Base-by-base conservation (phyloP, 805 yeast genomes). In the Metschnikowia bowlesiae region DNA sequence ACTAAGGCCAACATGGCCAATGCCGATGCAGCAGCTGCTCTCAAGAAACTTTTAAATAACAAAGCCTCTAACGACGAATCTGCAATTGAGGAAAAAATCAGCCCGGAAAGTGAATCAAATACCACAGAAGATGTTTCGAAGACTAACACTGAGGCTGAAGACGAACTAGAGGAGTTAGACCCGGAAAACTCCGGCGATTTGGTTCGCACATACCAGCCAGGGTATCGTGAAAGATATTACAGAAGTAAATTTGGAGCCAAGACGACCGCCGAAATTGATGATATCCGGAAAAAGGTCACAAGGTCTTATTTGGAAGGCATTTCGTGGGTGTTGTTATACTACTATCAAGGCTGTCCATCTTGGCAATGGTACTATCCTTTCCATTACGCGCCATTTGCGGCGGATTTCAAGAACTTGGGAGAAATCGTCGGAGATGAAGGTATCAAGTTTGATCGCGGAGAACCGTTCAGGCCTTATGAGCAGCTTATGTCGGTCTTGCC, bases 301-400 rank as follows among this genome's bases (percentile, higher is more conserved):
- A 72, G 74, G 48, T 79, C 83, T 44, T 94, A 94, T 62, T 78
- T 94, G 49, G 97, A 92, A 67, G 99, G 99, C 54, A 87, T 94
- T 4, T 83, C 96, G n/a, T 94, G 99, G 99, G 96, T 85, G 1
- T 74, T 94, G 55, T 69, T 89, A 48, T 94, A 94, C 66, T 94
- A 94, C 69, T 92, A 89, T 67, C 98, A 94, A 68, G 98, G 97
- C 2, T 92, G 98, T 70, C 96, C 96, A 0, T 92, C 98, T 0
- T 94, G 99, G 99, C 84, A 84, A 49, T 94, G 99, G 99, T 94
- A 82, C 67, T 94, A 85, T 61, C 99, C 98, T 0, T 92, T 85
- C 65, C 98, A 94, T 64, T 95, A 94, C 70, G 98, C 99, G 0
- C 99, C 99, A 22, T 91, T 94, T 75, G 98, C 97, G 0, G 79